Evolutionary conservation across 352 stramenopile genomes (phyloP), one percentile per base, ranked within the genome.

Genomic region (Phytophthora tubulina): DNA sequence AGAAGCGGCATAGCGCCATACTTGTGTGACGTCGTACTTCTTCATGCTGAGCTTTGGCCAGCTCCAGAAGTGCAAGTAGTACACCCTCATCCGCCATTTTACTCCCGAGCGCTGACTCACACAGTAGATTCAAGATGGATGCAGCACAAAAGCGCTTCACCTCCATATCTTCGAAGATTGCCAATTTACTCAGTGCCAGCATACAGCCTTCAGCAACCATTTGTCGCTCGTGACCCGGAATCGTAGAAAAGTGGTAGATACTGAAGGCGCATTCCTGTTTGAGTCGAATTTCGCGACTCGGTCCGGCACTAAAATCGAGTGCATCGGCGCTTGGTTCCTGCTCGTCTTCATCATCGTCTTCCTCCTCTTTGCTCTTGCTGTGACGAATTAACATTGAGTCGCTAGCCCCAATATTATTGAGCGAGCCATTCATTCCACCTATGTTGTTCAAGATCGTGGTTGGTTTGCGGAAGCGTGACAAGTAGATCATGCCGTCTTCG

Each of bases 401-500:
- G 10, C 60, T 75, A 8, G 48, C 55, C n/a, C 30, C 13, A 15
- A 56, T 46, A n/a, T 21, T 76, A 33, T 63, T 59, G 13, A 76
- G 56, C 1, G 65, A 66, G 3, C 89, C 76, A 32, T 35, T 72
- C 2, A 51, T 53, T 17, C 27, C 54, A 5, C 68, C 70, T 14
- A 64, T 48, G 1, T 59, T 55, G 31, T 79, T 80, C 36, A 67
- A 52, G 7, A 81, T 50, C 13, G 78, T 75, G 0, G 58, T 75
- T 4, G 85, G 88, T 48, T 94, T 94, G 39, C 80, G 79, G 53
- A 95, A 92, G 15, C 88, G 85, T 5, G 88, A 95, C 42, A 96
- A 49, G 62, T 97, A 97, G 59, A 96, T 96, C 85, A 97, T 94
- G 30, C 89, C 90, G 58, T 93, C 82, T 57, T 96, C 81, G 57